A percentile compares a stretch with the other conserved stretches of the same genome.
Evolutionary conservation across 2,329 filamentous ascomycete species (phyloP).

Genomic region (Aspergillus sp.): DNA sequence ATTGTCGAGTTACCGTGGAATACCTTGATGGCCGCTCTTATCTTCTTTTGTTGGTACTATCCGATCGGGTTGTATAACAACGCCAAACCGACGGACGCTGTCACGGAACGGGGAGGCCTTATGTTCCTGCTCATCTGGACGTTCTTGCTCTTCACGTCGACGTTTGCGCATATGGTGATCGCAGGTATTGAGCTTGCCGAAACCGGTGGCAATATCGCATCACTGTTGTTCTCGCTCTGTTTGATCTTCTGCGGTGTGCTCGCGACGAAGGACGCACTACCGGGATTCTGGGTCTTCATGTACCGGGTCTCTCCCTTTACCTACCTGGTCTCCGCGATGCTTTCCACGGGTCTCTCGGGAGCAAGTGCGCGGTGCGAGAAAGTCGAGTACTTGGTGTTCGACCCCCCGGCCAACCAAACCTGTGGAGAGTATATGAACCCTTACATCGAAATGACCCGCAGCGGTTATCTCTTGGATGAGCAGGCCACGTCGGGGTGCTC

Average conservation of each 20-base stretch:
- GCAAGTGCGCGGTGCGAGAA: background rate
- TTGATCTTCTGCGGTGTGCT: slow-evolving; percentile 3
- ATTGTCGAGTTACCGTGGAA: slow-evolving; percentile 77
- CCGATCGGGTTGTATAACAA: slow-evolving; percentile 51
- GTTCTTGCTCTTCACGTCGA: slow-evolving; percentile 2
- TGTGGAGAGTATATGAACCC: slow-evolving; percentile 58
- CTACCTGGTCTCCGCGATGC: slow-evolving; percentile 21
- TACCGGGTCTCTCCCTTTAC: slow-evolving; percentile 69
- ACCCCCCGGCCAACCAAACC: slow-evolving; percentile 50
- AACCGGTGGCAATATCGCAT: background rate
- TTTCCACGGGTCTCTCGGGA: background rate
- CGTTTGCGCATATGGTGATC: slow-evolving; percentile 4
- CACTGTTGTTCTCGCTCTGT: background rate
- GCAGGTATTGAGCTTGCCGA: background rate
- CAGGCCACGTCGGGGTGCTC: slow-evolving; percentile 51
- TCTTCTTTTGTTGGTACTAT: slow-evolving; percentile 81
- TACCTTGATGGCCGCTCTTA: slow-evolving; percentile 66
- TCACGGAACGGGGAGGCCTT: background rate
- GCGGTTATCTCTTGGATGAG: slow-evolving; percentile 54
- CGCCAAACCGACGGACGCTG: background rate
- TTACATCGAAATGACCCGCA: slow-evolving; percentile 45
- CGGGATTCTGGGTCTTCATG: slow-evolving; percentile 77
- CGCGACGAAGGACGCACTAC: slow-evolving; percentile 43
- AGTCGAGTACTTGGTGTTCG: background rate
- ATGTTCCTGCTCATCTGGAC: slow-evolving; percentile 4